Evolutionary conservation across 1,139 yeast genomes (phyloP), one percentile per base, ranked within the genome.

Genomic region (Hyphopichia pseudoburtonii): DNA sequence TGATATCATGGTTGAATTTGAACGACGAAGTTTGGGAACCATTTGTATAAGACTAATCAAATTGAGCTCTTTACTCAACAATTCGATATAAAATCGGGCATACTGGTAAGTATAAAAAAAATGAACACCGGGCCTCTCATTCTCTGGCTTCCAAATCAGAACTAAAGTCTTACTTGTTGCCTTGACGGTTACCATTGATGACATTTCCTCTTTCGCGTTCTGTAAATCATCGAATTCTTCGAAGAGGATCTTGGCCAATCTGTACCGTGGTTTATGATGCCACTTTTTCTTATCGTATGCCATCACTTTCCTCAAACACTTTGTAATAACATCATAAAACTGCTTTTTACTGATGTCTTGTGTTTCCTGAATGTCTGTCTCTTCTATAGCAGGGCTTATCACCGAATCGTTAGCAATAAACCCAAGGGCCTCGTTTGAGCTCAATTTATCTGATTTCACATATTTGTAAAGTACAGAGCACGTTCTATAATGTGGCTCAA

Each of bases 51-150:
- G 64, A 0, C 79, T 70, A 15, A 73, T 74, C 33, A 84, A 66
- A 51, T 89, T 94, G 8, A 70, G 64, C 9, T 76, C 70, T 22
- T 64, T 59, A 29, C 72, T 66, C 21, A 87, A 60, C 18, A 90
- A 52, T 18, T 76, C 76, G 36, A 85, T 73, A 49, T 73, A 82
- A 52, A 83, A 85, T 37, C 65, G 57, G 12, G 87, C 76, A 52
- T 92, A 92, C 41, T 81, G 79, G 46, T 73, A 75, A 14, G 86
- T 84, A 59, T 86, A 89, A 27, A 78, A 78, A 54, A 88, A 92
- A 58, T 92, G 97, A 49, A 86, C 87, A 0, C 99, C 99, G 0
- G 97, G 94, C 14, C 95, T 64, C 59, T 94, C 98, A 47, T 71
- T 62, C 35, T 89, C 96, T 0, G 97, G 95, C 51, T 88, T 88